Evolutionary conservation across 305 asterid genomes (phyloP), one percentile per base, ranked within the genome.

Genomic region (Fraxinus paxiana): DNA sequence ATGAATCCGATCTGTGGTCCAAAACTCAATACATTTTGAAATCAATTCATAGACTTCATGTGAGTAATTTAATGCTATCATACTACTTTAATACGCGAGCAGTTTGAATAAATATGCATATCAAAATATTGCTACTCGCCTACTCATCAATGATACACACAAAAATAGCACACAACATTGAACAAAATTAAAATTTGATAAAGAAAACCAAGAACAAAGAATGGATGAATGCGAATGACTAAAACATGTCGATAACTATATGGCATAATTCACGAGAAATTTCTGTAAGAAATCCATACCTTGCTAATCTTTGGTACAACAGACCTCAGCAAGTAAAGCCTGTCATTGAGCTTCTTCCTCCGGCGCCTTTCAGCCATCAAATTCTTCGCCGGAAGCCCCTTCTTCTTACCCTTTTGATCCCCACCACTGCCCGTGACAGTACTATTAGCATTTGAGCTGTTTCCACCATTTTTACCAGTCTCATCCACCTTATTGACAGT

Each of bases 251-350:
- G 18, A 80, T 84, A 82, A 78, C 48, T 22, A 20, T 26, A 74
- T 41, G 31, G 17, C 26, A 24, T 61, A 82, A 85, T 83, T 89
- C 92, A 89, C 90, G 91, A 88, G 89, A 88, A 87, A 33, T 84
- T 84, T 72, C 81, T 30, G 80, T 37, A 56, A 79, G 80, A 80
- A 89, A 77, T 79, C 79, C 78, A 65, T 91, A 95, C 99, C 98
- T 92, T 95, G 90, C 98, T 95, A 83, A 95, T 95, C 86, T 94
- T 95, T 31, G 98, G 97, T 77, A 95, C 99, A 17, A 95, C 97
- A 33, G 97, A 95, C 87, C 98, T 88, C 82, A 95, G 83, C 97
- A 89, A 90, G 97, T 93, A 92, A 37, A 95, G 96, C 84, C 99
- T 88, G 84, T 95, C 99, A 85, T 95, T 95, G 78, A 96, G 99